Evolutionary conservation across 2,329 filamentous ascomycete genomes (phyloP).

Genomic region (Beauveria sp.): DNA sequence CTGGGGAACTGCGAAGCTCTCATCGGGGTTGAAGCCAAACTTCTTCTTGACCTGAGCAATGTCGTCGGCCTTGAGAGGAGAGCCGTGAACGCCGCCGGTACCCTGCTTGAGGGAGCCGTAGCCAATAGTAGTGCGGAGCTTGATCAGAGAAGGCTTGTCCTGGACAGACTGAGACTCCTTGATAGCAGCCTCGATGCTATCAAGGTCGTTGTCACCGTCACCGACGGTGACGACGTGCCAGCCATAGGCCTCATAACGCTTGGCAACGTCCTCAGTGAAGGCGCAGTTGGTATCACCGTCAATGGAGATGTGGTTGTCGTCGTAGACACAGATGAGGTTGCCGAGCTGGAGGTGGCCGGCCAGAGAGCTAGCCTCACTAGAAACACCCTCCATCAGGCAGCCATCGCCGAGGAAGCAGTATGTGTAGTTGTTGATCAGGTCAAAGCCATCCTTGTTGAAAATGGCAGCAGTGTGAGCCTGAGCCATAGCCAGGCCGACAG

Average conservation of each 20-base stretch:
- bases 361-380: conserved; percentile 81
- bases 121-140: conserved; percentile 94
- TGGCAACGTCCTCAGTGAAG: conserved; percentile 93
- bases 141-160: conserved; percentile 95
- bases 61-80: conserved; percentile 90
- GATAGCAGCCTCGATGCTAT: conserved; percentile 81
- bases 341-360: conserved; percentile 96
- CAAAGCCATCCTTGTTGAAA: conserved; percentile 96
- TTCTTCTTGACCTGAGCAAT: conserved; percentile 87
- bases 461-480: conserved; percentile 82
- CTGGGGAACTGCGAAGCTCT: conserved; percentile 89
- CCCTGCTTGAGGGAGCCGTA: conserved; percentile 91
- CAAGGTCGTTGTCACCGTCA: conserved; percentile 84
- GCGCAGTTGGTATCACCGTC: conserved; percentile 94
- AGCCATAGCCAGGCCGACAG: conserved; percentile 94
- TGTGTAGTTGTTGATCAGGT: conserved; percentile 93
- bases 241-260: conserved; percentile 94
- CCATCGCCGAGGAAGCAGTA: conserved; percentile 96
- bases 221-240: conserved; percentile 85
- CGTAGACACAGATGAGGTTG: conserved; percentile 94
- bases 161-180: conserved; percentile 77
- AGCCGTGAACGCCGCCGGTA: conserved; percentile 92
- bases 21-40: conserved; percentile 92
- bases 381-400: conserved; percentile 97
- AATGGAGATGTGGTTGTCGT: conserved; percentile 96